Evolutionary conservation across 1,284 basidiomycete genomes (phyloP).

Genomic region (Rhizoctonia solani): DNA sequence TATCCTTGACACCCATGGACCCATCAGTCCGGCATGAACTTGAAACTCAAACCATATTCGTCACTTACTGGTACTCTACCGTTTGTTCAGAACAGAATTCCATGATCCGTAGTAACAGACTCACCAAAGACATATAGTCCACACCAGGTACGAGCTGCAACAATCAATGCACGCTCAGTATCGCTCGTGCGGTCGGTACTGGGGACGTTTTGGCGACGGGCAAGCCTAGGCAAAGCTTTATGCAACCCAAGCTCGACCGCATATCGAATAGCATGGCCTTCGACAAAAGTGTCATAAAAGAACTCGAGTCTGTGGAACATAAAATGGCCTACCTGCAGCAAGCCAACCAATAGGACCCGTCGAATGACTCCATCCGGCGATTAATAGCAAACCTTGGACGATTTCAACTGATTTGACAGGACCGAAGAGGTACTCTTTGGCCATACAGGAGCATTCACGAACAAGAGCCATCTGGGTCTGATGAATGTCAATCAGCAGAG

Average conservation of each 20-base stretch:
- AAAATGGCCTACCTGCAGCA: conserved; percentile 37
- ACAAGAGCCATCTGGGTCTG: conserved; percentile 38
- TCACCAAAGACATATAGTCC: conserved; percentile 41
- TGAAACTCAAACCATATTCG: too few relatives aligned
- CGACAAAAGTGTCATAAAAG: not conserved
- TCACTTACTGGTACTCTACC: conserved; percentile 39
- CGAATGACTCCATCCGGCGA: conserved; percentile 41
- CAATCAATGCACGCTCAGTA: conserved; percentile 35
- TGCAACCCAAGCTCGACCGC: conserved; percentile 40
- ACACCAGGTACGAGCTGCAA: conserved; percentile 39
- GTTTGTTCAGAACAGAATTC: not conserved
- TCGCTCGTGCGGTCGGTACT: conserved; percentile 28
- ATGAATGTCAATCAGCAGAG: conserved; percentile 16
- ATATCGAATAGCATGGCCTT: conserved; percentile 39
- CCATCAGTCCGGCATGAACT: not conserved
- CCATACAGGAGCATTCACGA: conserved; percentile 15
- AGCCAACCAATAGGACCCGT: conserved; percentile 40
- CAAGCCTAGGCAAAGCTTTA: conserved; percentile 38
- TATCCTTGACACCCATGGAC: conserved; percentile 7
- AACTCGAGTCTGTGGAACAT: not conserved
- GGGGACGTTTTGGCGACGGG: conserved; percentile 13
- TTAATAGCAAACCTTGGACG: conserved; percentile 38
- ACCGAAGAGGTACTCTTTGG: conserved; percentile 25
- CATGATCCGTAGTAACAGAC: not conserved
- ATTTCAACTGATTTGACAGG: conserved; percentile 34